A percentile compares a stretch with the other conserved stretches of the same genome.
These are phyloP conservation scores for Calonectria pseudoreteaudii DNA, from an alignment of 2,329 filamentous ascomycete species.

Conservation along the genomic window DNA sequence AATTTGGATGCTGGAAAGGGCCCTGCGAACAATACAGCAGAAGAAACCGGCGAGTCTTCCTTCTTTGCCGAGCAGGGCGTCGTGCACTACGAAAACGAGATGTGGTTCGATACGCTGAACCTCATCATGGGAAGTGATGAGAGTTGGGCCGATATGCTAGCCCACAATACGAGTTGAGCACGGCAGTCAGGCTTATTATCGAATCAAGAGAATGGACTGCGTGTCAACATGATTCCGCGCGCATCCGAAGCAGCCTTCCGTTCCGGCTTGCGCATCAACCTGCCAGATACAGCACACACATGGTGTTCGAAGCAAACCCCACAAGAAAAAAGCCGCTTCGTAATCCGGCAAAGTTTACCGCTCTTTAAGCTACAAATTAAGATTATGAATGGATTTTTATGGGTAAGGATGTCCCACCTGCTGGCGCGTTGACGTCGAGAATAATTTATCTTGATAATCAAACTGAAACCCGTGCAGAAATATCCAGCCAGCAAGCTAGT, in stretches of 20 bases:
- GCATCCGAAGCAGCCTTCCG: neutral
- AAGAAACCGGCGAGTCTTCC: neutral
- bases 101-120: neutral
- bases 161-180: neutral
- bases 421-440: neutral
- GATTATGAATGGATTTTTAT: neutral
- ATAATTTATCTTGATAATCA: slow-evolving; percentile 5
- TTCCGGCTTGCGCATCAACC: neutral
- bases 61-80: neutral
- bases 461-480: neutral
- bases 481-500: neutral
- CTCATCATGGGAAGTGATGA: neutral
- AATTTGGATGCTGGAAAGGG: neutral
- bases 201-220: neutral
- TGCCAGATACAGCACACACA: neutral
- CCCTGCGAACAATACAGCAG: neutral
- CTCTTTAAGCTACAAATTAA: neutral
- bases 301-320: neutral
- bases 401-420: neutral
- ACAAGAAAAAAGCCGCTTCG: neutral
- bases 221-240: too few species aligned
- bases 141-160: neutral
- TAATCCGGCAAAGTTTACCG: neutral
- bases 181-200: neutral
- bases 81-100: neutral